These are phyloP conservation scores for Claviceps fusiformis DNA, from an alignment of 2,329 filamentous ascomycete genomes.

Conservation along the genomic window DNA sequence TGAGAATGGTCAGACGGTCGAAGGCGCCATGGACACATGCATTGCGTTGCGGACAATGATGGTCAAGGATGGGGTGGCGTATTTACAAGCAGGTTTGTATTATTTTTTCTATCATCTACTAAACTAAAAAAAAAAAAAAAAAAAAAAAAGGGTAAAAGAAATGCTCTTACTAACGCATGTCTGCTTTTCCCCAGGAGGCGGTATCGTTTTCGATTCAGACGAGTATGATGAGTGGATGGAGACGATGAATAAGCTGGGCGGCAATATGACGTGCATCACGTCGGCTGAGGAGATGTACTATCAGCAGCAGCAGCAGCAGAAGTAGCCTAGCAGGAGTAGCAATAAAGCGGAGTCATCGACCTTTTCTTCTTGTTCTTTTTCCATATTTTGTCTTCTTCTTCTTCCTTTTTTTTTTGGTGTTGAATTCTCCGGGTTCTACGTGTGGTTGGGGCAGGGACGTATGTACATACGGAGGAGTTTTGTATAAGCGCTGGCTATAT, in stretches of 20 bases:
- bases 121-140: too few species aligned
- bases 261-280: constrained; percentile 79
- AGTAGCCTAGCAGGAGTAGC: constrained; percentile 13
- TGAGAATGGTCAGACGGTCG: constrained; percentile 44
- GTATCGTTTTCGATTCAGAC: constrained; percentile 90
- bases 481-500: too few species aligned
- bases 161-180: neutral
- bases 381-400: neutral
- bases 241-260: constrained; percentile 82
- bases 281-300: constrained; percentile 60
- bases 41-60: constrained; percentile 83
- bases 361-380: constrained; percentile 4
- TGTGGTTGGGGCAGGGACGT: too few species aligned
- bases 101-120: neutral
- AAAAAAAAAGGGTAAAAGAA: too few species aligned
- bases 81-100: constrained; percentile 61
- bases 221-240: constrained; percentile 91
- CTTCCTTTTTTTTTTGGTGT: too few species aligned
- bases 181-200: constrained; percentile 40
- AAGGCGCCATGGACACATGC: constrained; percentile 85
- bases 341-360: neutral
- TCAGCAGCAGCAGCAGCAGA: constrained; percentile 18
- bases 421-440: too few species aligned
- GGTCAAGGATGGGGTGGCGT: constrained; percentile 79
- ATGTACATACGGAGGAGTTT: too few species aligned